Conservation (phyloP, 495 filamentous ascomycete genomes). For the Apiosordaria backusii region DNA sequence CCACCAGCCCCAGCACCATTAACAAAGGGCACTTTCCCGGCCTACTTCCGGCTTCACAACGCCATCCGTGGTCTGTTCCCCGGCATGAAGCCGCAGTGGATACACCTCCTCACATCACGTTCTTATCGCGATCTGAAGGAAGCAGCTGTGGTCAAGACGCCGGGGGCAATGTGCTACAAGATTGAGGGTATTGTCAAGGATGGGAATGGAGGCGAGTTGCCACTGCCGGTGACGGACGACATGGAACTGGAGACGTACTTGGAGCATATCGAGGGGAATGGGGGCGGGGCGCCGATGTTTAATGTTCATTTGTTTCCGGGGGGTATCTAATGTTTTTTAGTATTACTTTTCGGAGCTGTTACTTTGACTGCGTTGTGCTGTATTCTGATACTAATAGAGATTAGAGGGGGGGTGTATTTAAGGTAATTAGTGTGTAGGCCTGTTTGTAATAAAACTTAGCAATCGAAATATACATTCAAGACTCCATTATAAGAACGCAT, state of each 20-base stretch:
- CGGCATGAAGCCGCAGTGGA: conserved; percentile 51
- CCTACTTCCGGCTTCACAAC: conserved; percentile 63
- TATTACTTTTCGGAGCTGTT: no score
- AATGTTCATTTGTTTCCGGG: conserved; percentile 40
- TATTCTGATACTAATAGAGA: no score
- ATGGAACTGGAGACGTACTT: conserved; percentile 69
- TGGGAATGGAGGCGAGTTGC: conserved; percentile 52
- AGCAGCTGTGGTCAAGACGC: conserved; percentile 54
- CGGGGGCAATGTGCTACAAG: conserved; percentile 50
- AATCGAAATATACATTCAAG: no score
- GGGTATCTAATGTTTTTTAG: background rate
- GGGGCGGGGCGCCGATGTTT: conserved; percentile 62
- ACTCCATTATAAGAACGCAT: no score
- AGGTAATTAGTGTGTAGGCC: no score
- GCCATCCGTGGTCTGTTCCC: conserved; percentile 44
- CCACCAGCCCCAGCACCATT: conserved; percentile 16
- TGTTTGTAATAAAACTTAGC: no score
- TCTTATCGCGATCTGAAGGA: conserved; percentile 55
- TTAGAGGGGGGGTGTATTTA: no score
- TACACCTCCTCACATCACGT: conserved; percentile 52
- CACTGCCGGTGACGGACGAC: conserved; percentile 61
- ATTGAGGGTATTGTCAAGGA: conserved; percentile 66
- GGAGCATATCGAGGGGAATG: conserved; percentile 52
- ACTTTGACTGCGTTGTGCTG: no score
- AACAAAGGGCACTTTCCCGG: conserved; percentile 35